A percentile compares a stretch with the other conserved stretches of the same genome.
Conservation (phyloP, 2,329 filamentous ascomycete genomes). For the Phaeosphaeria sp. region DNA sequence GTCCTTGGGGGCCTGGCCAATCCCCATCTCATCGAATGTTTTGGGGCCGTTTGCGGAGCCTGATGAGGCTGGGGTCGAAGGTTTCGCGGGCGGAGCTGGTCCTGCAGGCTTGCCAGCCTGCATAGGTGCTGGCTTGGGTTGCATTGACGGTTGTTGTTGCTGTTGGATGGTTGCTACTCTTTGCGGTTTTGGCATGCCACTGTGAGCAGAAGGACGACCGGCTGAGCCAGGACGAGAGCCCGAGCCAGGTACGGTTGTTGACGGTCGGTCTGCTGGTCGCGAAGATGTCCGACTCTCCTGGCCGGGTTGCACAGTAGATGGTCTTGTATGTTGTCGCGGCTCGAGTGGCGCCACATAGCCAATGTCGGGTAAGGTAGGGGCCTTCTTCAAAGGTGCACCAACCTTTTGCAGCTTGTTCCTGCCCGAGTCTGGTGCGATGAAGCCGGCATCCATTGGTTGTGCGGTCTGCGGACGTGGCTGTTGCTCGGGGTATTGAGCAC, state of each 20-base stretch:
- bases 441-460: slow-evolving; percentile 51
- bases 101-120: slow-evolving; percentile 26
- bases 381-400: slow-evolving; percentile 37
- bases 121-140: slow-evolving; percentile 12
- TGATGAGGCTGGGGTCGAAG: slow-evolving; percentile 33
- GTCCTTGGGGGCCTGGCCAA: slow-evolving; percentile 82
- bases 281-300: slow-evolving; percentile 40
- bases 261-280: slow-evolving; percentile 29
- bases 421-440: slow-evolving; percentile 50
- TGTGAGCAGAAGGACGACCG: slow-evolving; percentile 35
- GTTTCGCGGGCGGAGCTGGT: slow-evolving; percentile 34
- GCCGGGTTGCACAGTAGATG: slow-evolving; percentile 42
- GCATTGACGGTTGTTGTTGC: slow-evolving; percentile 22
- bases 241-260: slow-evolving; percentile 27
- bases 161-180: slow-evolving; percentile 33
- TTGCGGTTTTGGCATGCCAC: slow-evolving; percentile 31
- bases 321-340: slow-evolving; percentile 42
- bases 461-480: slow-evolving; percentile 48
- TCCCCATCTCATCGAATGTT: slow-evolving; percentile 98
- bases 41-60: slow-evolving; percentile 77
- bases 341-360: slow-evolving; percentile 48
- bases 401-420: slow-evolving; percentile 53
- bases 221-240: slow-evolving; percentile 33
- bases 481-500: slow-evolving; percentile 44
- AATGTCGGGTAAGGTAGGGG: slow-evolving; percentile 44